Percentiles rank a stretch among this genome's conserved stretches.
Evolutionary conservation across 345 rosid genomes (phyloP).

Genomic region (Anastatica hierochuntica): DNA sequence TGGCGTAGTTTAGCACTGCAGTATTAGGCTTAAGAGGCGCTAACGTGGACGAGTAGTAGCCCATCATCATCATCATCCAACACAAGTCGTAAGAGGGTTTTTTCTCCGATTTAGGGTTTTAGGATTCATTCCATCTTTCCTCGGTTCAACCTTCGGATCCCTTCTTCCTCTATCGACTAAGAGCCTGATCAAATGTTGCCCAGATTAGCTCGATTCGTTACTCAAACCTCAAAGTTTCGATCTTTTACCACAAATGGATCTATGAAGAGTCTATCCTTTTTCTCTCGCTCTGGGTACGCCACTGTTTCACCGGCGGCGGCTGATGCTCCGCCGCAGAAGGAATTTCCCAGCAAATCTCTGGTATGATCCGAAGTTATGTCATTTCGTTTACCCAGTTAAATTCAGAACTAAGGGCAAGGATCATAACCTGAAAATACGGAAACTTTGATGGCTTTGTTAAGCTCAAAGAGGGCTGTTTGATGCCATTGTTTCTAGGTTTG

Average conservation of each 20-base stretch:
- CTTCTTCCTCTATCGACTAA: too few relatives aligned
- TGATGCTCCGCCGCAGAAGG: constrained; percentile 19
- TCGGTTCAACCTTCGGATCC: too few relatives aligned
- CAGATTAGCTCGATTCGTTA: constrained; percentile 42
- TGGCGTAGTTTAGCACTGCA: too few relatives aligned
- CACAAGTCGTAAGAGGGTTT: neutral
- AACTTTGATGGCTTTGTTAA: neutral
- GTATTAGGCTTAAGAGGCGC: too few relatives aligned
- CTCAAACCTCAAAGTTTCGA: constrained; percentile 31
- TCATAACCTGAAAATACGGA: too few relatives aligned
- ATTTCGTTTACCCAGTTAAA: neutral
- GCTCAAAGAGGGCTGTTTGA: neutral
- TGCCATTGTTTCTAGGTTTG: neutral
- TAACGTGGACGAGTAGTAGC: constrained; percentile 16
- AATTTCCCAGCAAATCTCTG: constrained; percentile 27
- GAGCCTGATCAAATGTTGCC: constrained; percentile 50
- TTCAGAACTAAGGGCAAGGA: neutral
- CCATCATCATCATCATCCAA: constrained; percentile 6
- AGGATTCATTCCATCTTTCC: neutral
- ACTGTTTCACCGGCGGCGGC: constrained; percentile 29
- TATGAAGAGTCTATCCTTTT: constrained; percentile 10
- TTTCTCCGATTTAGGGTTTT: constrained; percentile 13
- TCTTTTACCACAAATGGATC: constrained; percentile 20
- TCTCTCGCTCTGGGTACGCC: constrained; percentile 36
- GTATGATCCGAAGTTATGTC: constrained; percentile 20